Evolutionary conservation across 2,329 filamentous ascomycete species (phyloP), one percentile per base, ranked within the genome.

Genomic region (Verticillium longisporum): DNA sequence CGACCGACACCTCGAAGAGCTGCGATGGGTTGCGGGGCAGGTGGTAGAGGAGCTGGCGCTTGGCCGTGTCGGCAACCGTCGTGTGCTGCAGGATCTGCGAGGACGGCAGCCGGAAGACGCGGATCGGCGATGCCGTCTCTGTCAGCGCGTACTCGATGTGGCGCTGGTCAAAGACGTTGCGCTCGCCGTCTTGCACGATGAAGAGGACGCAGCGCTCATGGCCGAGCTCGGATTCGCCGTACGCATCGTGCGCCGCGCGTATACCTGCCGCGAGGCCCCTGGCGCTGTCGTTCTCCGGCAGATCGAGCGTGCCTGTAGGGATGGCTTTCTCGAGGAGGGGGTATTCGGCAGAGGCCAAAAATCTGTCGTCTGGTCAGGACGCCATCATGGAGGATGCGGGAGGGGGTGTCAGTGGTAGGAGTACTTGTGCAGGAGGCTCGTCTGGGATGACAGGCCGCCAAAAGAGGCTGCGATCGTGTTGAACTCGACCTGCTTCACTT

Each of bases 381-480:
- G 67, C 56, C 3, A 14, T 59, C 9, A n/a, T 21, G 21, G 31
- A 57, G 7, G 3, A n/a, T 18, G 21, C 6, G 37, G 7, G 32
- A 21, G 18, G 41, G 15, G 41, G 18, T 21, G n/a, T 21, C 33
- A 13, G n/a, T 4, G 36, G n/a, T 3, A 37, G 15, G 62, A 74
- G 65, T 83, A 88, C 75, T 84, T 86, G 75, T 98, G 94, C 31
- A 98, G 78, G 18, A 81, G 78, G 7, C 90, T 88, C 1, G 96
- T 92, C 64, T 90, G 85, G 34, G 84, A 83, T 0, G 95, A 96
- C 3, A 99, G 83, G 0, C 95, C 94, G 18, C 93, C 95, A 69
- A 99, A 99, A 0, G 95, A 98, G 0, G 94, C 91, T 2, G 95
- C 93, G 65, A 99, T 99, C n/a, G 95, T 99, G 78, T 99, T 99